phyloP scores from a whole-genome alignment of 2,329 filamentous ascomycete genomes.

The Tolypocladium guangdongense region DNA sequence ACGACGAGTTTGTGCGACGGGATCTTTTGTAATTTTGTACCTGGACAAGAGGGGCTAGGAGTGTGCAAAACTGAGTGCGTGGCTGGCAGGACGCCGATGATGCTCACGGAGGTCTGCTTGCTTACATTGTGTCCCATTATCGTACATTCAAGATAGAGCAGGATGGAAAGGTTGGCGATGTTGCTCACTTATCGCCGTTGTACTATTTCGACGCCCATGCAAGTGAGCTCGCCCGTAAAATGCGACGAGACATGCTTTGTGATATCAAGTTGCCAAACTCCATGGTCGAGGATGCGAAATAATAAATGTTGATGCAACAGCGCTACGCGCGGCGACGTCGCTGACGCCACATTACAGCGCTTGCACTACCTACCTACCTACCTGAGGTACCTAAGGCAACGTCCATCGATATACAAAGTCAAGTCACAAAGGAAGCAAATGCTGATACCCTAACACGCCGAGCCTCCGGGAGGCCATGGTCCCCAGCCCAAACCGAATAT shows the following conservation, averaged over 20 bases:
- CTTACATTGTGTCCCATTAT: conserved; percentile 17
- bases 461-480: neutral
- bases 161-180: conserved; percentile 1
- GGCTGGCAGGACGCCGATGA: conserved; percentile 12
- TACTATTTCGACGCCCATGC: neutral
- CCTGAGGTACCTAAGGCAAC: neutral
- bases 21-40: conserved; percentile 66
- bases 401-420: neutral
- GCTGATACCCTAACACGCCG: neutral
- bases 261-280: no score
- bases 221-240: neutral
- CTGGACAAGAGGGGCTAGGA: neutral
- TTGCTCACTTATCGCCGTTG: neutral
- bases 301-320: neutral
- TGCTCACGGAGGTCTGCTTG: conserved; percentile 6
- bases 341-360: neutral
- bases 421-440: neutral
- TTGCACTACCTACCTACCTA: neutral
- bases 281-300: neutral
- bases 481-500: neutral
- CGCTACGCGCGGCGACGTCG: neutral
- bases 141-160: conserved; percentile 23
- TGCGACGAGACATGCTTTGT: neutral
- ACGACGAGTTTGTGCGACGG: conserved; percentile 90
- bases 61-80: conserved; percentile 6